Evolutionary conservation across 805 yeast species (phyloP), one percentile per base, ranked within the genome.

Genomic region (Kurtzmaniella fragi): DNA sequence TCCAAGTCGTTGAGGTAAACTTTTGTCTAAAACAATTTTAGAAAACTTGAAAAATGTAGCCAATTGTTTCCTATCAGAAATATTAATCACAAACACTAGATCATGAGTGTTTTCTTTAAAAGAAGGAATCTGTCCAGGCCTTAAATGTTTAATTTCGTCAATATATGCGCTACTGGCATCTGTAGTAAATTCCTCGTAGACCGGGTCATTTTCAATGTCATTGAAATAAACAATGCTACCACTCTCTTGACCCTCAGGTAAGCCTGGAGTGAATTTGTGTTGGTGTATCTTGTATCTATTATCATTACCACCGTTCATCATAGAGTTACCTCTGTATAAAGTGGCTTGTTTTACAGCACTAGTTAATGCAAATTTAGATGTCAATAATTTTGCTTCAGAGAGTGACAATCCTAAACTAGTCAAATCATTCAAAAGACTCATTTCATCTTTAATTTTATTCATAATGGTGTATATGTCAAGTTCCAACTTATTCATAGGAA

Each of bases 1-100:
- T 5, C 97, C 99, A 37, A 91, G 53, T 57, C 90, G 83, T 46
- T 89, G 84, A 0, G 96, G 86, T 13, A 84, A 70, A 1, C 78
- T 77, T 32, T 76, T 72, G 10, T 71, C 66, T n/a, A 79, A 50
- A 2, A 79, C 63, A 2, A 75, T 57, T 17, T 70, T 67, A 2
- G 82, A 50, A 27, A 79, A 64, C 7, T 81, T 65, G 14, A 73
- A 59, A 23, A 81, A 56, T 1, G 73, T 75, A 13, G 64, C 54
- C 14, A 82, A 49, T 42, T 84, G 82, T 2, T 64, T 61, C 11
- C 64, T 62, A 44, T 78, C 67, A 2, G 80, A 62, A 15, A 88
- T 63, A 46, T 82, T 80, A 10, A 90, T 53, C 0, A 75, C 85
- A 50, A 91, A 80, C 0, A 91, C 74, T 16, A 83, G 42, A 32